Conservation (phyloP, 2,329 filamentous ascomycete genomes). For the Chalara sp. region DNA sequence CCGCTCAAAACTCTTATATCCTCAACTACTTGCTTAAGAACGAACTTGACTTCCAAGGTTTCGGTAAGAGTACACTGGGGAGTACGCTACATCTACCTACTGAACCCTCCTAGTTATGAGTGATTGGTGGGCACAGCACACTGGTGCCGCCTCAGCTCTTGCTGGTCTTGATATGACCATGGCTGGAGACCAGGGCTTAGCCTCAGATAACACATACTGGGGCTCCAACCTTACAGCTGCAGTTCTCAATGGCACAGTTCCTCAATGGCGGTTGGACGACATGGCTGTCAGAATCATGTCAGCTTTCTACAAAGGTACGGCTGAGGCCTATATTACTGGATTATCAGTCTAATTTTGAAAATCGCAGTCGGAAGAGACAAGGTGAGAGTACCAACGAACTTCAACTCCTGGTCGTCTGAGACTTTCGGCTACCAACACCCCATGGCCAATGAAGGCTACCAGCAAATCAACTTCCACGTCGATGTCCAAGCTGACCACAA, state of each 20-base stretch:
- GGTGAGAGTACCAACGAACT: not conserved
- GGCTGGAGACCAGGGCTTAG: constrained; percentile 39
- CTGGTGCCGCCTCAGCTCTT: constrained; percentile 21
- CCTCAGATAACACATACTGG: constrained; percentile 4
- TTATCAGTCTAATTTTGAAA: too few relatives aligned
- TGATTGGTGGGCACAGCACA: constrained; percentile 18
- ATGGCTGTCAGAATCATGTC: constrained; percentile 60
- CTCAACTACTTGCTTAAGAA: constrained; percentile 26
- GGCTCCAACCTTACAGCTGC: constrained; percentile 40
- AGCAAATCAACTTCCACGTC: not conserved
- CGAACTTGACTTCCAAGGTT: constrained; percentile 23
- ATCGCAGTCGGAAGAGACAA: constrained; percentile 36
- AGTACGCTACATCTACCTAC: not conserved
- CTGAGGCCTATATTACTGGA: too few relatives aligned
- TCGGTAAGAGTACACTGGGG: constrained; percentile 1
- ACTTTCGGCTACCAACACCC: not conserved
- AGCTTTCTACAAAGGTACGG: constrained; percentile 42
- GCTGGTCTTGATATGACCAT: constrained; percentile 37
- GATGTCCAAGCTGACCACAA: not conserved
- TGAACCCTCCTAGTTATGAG: constrained; percentile 5
- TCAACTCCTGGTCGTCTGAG: not conserved
- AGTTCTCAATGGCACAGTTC: constrained; percentile 52
- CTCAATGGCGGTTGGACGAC: constrained; percentile 49
- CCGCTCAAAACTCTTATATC: constrained; percentile 21
- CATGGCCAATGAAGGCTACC: not conserved